These are phyloP conservation scores for Triticum urartu DNA, from an alignment of 176 grass and related monocot genomes.

Conservation along the genomic window DNA sequence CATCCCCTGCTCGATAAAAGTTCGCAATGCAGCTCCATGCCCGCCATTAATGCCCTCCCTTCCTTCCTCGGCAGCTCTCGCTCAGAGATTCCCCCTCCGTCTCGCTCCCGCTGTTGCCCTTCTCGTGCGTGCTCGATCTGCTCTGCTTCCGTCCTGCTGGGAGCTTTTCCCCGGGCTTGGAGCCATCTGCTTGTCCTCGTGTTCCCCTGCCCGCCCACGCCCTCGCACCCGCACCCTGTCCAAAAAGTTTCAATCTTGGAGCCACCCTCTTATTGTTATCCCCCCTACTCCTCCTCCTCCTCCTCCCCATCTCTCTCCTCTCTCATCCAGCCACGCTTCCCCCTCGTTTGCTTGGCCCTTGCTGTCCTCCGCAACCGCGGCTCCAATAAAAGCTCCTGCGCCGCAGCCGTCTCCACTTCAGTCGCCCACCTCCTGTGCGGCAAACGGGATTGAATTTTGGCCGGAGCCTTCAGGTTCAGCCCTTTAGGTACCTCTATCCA, in stretches of 20 bases:
- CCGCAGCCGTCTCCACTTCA: neutral
- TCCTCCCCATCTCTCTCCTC: neutral
- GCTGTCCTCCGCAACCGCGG: slow-evolving; percentile 4
- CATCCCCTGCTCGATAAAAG: slow-evolving; percentile 27
- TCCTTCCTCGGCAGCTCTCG: neutral
- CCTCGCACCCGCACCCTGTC: neutral
- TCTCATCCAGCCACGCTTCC: neutral
- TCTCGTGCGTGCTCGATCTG: too few relatives aligned
- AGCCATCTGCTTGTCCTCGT: slow-evolving; percentile 37
- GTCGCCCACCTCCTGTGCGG: neutral
- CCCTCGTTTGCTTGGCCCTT: slow-evolving; percentile 8
- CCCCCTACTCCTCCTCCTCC: neutral
- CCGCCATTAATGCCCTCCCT: neutral
- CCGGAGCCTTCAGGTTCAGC: neutral
- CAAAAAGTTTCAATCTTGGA: slow-evolving; percentile 46
- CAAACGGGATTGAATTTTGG: neutral
- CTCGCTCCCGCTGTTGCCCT: neutral
- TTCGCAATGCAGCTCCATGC: neutral
- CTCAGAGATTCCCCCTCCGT: neutral
- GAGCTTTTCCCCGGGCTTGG: slow-evolving; percentile 26
- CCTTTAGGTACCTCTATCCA: neutral
- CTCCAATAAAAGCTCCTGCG: neutral
- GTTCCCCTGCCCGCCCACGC: neutral
- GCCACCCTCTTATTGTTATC: slow-evolving; percentile 20
- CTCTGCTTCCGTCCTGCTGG: slow-evolving; percentile 5